Evolutionary conservation across 345 rosid genomes (phyloP).

Genomic region (Heritiera littoralis): DNA sequence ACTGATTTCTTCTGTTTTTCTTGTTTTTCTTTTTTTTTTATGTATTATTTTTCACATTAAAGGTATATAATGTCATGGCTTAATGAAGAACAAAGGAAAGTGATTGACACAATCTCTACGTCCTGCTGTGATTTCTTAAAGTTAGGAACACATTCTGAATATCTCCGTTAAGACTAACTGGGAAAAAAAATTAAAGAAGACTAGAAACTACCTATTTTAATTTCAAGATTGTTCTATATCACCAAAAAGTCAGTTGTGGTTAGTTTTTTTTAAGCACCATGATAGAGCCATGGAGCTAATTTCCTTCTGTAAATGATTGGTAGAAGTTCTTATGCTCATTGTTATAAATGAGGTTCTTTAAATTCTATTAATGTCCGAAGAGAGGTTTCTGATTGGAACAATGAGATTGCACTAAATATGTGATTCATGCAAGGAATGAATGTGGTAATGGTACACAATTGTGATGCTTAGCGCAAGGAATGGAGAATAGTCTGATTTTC

Average conservation of each 20-base stretch:
- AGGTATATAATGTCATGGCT: not conserved
- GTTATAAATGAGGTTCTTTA: not conserved
- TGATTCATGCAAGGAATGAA: constrained; percentile 1
- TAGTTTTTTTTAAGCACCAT: not conserved
- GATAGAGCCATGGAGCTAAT: not conserved
- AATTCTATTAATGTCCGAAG: not conserved
- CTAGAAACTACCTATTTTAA: not conserved
- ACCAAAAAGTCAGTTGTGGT: not conserved
- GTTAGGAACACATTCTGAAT: not conserved
- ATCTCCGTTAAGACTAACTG: not conserved
- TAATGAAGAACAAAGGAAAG: not conserved
- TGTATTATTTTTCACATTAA: not conserved
- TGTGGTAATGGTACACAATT: not conserved
- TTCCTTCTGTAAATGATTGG: constrained; percentile 8
- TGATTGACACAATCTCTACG: not conserved
- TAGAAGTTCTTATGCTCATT: not conserved
- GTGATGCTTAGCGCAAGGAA: not conserved
- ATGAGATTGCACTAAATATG: not conserved
- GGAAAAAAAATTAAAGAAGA: not conserved
- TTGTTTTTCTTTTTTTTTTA: not conserved
- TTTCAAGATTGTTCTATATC: not conserved
- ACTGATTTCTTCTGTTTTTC: not conserved
- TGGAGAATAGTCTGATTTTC: not conserved
- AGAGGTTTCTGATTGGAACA: constrained; percentile 9
- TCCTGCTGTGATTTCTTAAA: not conserved